Evolutionary conservation across 1,139 yeast species (phyloP), one percentile per base, ranked within the genome.

Genomic region (Protomyces arabidopsidicola): DNA sequence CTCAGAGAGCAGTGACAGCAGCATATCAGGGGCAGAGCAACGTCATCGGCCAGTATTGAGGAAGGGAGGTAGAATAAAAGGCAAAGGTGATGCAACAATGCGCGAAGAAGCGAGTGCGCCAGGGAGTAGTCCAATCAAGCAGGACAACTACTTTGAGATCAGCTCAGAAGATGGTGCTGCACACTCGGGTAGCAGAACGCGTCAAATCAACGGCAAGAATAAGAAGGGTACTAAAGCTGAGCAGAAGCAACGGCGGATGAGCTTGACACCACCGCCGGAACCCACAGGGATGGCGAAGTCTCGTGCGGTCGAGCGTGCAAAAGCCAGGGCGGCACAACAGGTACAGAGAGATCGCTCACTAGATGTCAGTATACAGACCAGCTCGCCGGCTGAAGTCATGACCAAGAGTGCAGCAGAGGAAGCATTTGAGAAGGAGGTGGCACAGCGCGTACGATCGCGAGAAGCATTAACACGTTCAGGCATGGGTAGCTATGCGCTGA

Each of bases 241-340:
- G 22, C 48, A n/a, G 18, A 42, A 18, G 12, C 20, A 20, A 20
- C 48, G 48, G 5, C 22, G 24, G 3, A 42, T 10, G 16, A 58
- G 62, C 31, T 12, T 58, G 62, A 52, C 62, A 36, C 62, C 62
- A 1, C 62, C 62, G 27, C 62, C 62, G 22, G 56, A 57, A 16
- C 10, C 50, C 16, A 1, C 1, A 9, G 42, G 42, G 6, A n/a
- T 6, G 42, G 16, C 16, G 9, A 12, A n/a, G 6, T 14, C 4
- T 5, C 16, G 14, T n/a, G 16, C 14, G 6, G 42, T 4, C 9
- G 16, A 14, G 42, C 42, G 16, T 1, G 42, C 42, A 14, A 2
- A 2, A n/a, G 42, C 42, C 4, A 35, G 12, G 38, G 12, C 8
- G 38, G 10, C 8, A 12, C 42, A 9, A n/a, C 42, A 3, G 42